These are phyloP conservation scores for Pseudozyma sp. DNA, from an alignment of 1,284 basidiomycete species.

Conservation along the genomic window DNA sequence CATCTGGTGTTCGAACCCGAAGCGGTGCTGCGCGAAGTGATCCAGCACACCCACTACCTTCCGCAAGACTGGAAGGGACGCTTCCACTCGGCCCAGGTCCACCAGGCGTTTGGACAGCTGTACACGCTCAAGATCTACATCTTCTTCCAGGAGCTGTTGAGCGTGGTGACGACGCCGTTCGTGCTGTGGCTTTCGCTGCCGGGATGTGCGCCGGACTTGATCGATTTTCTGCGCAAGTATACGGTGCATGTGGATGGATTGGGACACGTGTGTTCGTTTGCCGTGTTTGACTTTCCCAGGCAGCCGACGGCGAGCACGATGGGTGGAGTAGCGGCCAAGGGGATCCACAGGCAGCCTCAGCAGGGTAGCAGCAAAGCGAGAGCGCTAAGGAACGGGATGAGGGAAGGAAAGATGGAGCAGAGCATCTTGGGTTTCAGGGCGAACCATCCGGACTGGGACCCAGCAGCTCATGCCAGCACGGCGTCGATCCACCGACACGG, in stretches of 20 bases:
- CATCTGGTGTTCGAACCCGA: slow-evolving; percentile 92
- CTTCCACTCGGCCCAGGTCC: slow-evolving; percentile 77
- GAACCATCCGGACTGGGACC: slow-evolving; percentile 93
- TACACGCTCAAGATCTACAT: slow-evolving; percentile 71
- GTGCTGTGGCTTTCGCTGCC: slow-evolving; percentile 93
- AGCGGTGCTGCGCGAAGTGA: slow-evolving; percentile 86
- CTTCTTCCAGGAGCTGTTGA: slow-evolving; percentile 87
- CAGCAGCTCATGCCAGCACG: slow-evolving; percentile 73
- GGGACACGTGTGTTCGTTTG: slow-evolving; percentile 97
- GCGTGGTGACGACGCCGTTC: slow-evolving; percentile 92
- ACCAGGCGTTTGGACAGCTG: slow-evolving; percentile 57
- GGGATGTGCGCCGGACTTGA: slow-evolving; percentile 76
- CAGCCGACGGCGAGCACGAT: slow-evolving; percentile 72
- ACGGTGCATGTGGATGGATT: slow-evolving; percentile 94
- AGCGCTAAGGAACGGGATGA: slow-evolving; percentile 67
- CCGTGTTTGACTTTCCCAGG: slow-evolving; percentile 96
- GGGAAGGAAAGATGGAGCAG: slow-evolving; percentile 82
- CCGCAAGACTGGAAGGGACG: slow-evolving; percentile 89
- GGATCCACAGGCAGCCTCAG: slow-evolving; percentile 12
- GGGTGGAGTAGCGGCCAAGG: slow-evolving; percentile 30
- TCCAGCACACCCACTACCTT: slow-evolving; percentile 94
- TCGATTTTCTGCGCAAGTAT: slow-evolving; percentile 73
- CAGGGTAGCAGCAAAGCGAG: slow-evolving; percentile 75
- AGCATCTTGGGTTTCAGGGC: slow-evolving; percentile 92
- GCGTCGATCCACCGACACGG: slow-evolving; percentile 10